phyloP scores from a whole-genome alignment of 2,329 filamentous ascomycete genomes.

The Trichophyton rubrum region DNA sequence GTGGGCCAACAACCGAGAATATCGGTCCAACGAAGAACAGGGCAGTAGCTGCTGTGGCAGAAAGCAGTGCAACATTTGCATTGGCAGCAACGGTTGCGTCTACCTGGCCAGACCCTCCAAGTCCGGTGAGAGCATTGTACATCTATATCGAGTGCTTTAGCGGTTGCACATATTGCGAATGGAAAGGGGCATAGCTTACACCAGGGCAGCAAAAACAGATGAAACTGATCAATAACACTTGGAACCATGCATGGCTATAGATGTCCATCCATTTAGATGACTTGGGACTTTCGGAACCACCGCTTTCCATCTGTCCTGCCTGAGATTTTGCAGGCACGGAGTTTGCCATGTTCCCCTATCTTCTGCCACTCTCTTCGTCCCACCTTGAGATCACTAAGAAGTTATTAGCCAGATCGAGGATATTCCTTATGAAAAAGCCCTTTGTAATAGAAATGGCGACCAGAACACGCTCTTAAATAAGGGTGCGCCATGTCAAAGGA shows the following conservation, averaged over 20 bases:
- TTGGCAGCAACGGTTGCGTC: constrained; percentile 36
- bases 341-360: not conserved
- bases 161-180: not conserved
- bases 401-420: too few relatives aligned
- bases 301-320: not conserved
- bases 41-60: constrained; percentile 33
- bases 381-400: not conserved
- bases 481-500: not conserved
- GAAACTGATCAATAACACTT: constrained; percentile 38
- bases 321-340: not conserved
- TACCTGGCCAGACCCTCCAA: constrained; percentile 38
- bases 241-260: constrained; percentile 37
- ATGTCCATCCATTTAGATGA: constrained; percentile 12
- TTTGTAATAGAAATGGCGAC: too few relatives aligned
- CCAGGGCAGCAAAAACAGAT: constrained; percentile 40
- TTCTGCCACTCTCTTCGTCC: not conserved
- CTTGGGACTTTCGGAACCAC: not conserved
- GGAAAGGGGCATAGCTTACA: constrained; percentile 21
- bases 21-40: constrained; percentile 36
- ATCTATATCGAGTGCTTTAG: constrained; percentile 23
- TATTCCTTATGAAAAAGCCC: too few relatives aligned
- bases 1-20: constrained; percentile 33
- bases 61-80: constrained; percentile 34
- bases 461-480: not conserved
- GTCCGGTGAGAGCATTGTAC: constrained; percentile 37